A percentile compares a stretch with the other conserved stretches of the same genome.
Conservation (phyloP, 257 asterid species). For the Nicotiana sylvestris region DNA sequence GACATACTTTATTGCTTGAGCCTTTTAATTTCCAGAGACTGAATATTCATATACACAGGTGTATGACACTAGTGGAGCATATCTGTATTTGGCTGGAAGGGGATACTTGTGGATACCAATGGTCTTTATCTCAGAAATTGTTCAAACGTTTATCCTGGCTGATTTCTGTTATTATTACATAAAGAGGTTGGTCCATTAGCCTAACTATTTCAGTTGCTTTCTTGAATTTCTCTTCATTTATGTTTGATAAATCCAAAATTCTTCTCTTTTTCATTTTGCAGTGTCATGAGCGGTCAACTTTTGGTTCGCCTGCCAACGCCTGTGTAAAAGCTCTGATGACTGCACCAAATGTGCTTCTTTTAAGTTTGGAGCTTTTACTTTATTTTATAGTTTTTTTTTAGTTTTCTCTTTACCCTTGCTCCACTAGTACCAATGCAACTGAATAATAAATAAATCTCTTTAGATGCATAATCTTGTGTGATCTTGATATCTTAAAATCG, state of each 20-base stretch:
- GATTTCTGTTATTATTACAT: slow-evolving; percentile 88
- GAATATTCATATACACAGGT: slow-evolving; percentile 30
- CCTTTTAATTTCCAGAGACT: background rate
- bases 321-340: slow-evolving; percentile 24
- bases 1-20: background rate
- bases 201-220: background rate
- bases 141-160: slow-evolving; percentile 84
- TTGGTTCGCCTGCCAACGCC: slow-evolving; percentile 48
- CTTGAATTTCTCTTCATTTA: background rate
- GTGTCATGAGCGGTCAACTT: slow-evolving; percentile 62
- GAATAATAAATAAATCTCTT: too few relatives aligned
- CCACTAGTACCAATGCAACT: too few relatives aligned
- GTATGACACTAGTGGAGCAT: slow-evolving; percentile 54
- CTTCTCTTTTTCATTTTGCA: slow-evolving; percentile 32
- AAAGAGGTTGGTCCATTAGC: slow-evolving; percentile 45
- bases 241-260: background rate
- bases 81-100: slow-evolving; percentile 46
- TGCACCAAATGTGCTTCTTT: background rate
- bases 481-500: too few relatives aligned
- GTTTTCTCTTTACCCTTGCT: too few relatives aligned
- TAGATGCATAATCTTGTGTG: too few relatives aligned
- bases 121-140: slow-evolving; percentile 57
- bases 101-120: slow-evolving; percentile 68
- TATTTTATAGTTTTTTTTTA: too few relatives aligned
- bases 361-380: background rate